Percentiles rank a stretch among this genome's conserved stretches.
Evolutionary conservation across 257 asterid species (phyloP).

Genomic region (Solanum peruvianum): DNA sequence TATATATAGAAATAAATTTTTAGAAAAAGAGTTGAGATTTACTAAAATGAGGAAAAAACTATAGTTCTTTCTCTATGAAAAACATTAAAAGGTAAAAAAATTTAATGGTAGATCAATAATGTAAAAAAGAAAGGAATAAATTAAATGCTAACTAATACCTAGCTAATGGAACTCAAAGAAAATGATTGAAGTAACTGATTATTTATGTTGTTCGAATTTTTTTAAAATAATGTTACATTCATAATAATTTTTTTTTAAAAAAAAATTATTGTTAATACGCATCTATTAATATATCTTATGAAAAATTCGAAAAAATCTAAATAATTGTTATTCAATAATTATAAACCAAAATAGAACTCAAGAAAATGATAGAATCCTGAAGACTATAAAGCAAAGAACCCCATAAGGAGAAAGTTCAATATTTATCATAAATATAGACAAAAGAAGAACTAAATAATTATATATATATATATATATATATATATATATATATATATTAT

Average conservation of each 20-base stretch:
- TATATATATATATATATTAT: no score
- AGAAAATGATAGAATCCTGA: not conserved
- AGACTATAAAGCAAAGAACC: not conserved
- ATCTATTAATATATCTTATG: no score
- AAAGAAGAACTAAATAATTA: not conserved
- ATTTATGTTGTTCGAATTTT: not conserved
- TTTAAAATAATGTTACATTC: not conserved
- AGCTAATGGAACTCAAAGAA: not conserved
- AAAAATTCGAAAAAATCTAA: no score
- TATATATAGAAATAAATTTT: not conserved
- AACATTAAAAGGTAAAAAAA: not conserved
- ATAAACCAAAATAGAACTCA: not conserved
- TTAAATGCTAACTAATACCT: not conserved
- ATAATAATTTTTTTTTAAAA: not conserved
- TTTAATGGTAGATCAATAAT: not conserved
- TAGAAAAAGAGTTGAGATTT: not conserved
- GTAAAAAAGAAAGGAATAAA: not conserved
- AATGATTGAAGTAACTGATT: not conserved
- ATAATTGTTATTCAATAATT: not conserved
- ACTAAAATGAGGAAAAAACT: not conserved
- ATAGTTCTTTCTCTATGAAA: not conserved
- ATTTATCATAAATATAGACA: not conserved
- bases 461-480: no score
- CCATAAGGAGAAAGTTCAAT: conserved; percentile 2
- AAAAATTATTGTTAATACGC: rapidly evolving